A percentile compares a stretch with the other conserved stretches of the same genome.
phyloP scores from a whole-genome alignment of 805 yeast genomes.

The Starmera quercuum region DNA sequence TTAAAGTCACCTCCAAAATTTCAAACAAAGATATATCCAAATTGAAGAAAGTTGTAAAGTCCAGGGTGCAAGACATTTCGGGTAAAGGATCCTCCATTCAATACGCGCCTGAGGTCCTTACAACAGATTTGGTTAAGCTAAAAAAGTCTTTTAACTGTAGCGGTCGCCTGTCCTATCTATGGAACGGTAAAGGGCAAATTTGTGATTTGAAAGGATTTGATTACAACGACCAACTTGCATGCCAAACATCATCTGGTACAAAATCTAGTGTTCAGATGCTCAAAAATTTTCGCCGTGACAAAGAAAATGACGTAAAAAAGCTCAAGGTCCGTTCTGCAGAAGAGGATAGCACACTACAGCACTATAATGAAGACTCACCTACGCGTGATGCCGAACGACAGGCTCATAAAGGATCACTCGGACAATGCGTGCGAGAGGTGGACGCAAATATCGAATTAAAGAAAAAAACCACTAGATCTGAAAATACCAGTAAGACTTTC shows the following conservation, averaged over 20 bases:
- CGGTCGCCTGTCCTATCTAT: conserved; percentile 32
- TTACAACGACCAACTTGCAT: conserved; percentile 3
- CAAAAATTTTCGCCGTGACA: conserved; percentile 7
- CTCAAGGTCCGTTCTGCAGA: no score
- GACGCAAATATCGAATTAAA: no score
- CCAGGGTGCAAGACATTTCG: conserved; percentile 62
- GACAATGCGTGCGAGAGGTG: no score
- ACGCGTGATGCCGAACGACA: no score
- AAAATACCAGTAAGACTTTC: no score
- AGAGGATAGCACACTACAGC: no score
- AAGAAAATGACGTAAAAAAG: no score
- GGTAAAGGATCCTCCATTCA: conserved; percentile 29
- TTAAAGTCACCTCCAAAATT: conserved; percentile 38
- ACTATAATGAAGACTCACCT: no score
- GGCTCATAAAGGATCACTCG: no score
- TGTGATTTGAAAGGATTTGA: conserved; percentile 23
- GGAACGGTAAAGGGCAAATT: conserved; percentile 43
- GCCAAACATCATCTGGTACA: conserved; percentile 4
- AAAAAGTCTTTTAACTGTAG: conserved; percentile 19
- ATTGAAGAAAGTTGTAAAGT: conserved; percentile 59
- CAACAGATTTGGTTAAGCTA: conserved; percentile 27
- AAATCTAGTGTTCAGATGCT: conserved; percentile 20
- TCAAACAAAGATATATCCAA: conserved; percentile 38
- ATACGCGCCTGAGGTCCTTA: conserved; percentile 28
- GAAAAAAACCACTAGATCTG: no score